Evolutionary conservation across 176 grass and related monocot species (phyloP), one percentile per base, ranked within the genome.

Genomic region (Carex myosuroides): DNA sequence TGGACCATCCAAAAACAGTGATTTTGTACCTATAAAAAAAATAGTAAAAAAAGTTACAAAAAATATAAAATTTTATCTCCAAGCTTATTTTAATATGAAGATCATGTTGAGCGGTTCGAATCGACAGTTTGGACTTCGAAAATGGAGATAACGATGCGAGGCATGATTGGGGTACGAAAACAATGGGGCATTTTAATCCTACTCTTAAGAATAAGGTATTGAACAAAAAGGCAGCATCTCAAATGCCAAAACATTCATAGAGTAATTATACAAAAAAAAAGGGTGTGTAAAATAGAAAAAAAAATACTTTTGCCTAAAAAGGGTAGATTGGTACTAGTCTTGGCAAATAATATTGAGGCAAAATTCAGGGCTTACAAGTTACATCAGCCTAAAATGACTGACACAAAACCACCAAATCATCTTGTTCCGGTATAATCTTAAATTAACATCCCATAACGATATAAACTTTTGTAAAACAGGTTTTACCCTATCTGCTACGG

Each of bases 401-500:
- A 12, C 29, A 53, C 44, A 11, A 55, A 3, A 32, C 68, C 48
- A 53, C 44, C 7, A 24, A 73, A 76, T 54, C 20, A 55, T 76
- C 21, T 32, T 77, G 9, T 21, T 77, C 21, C 14, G 5, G 21
- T 55, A 18, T 56, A 30, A 32, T 77, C 21, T 56, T 14, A 77
- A 56, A 30, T 77, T 32, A 8, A 56, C 13, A 77, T 24, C 24
- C 16, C 13, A 56, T 77, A 30, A 17, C 30, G 13, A 77, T 56
- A 42, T 17, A 50, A 54, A 77, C 32, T 22, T 12, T 44, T 64
- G 9, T 17, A 41, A 59, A 80, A 70, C 86, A 95, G 95, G 90
- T 92, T 16, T 93, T 95, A 29, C 91, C 92, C 35, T 92, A 95
- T 77, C 86, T 98, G 11, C 85, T 95, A n/a, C 91, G 91, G 84